Evolutionary conservation across 441 rosid species (phyloP).

Genomic region (Breynia disticha): DNA sequence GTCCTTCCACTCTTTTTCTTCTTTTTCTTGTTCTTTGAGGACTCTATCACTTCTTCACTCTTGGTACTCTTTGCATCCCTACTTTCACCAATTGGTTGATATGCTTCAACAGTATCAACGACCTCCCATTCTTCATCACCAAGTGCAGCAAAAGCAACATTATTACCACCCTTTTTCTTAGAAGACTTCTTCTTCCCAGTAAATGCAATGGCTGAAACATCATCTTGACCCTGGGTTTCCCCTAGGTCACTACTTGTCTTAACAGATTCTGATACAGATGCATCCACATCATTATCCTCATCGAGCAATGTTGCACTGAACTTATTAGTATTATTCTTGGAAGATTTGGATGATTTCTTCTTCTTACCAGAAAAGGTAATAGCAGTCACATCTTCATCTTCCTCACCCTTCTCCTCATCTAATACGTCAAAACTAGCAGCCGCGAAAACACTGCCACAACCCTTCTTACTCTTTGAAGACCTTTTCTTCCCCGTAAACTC

Average conservation of each 20-base stretch:
- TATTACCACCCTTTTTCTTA: constrained; percentile 46
- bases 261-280: constrained; percentile 22
- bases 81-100: constrained; percentile 12
- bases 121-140: constrained; percentile 29
- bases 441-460: constrained; percentile 15
- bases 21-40: constrained; percentile 74
- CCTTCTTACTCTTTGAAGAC: constrained; percentile 41
- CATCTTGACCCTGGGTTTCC: constrained; percentile 34
- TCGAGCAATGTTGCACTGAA: constrained; percentile 42
- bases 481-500: constrained; percentile 50
- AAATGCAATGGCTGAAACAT: constrained; percentile 23
- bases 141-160: constrained; percentile 22
- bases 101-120: constrained; percentile 19
- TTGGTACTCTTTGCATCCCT: constrained; percentile 21
- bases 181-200: constrained; percentile 76
- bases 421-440: constrained; percentile 25
- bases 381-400: constrained; percentile 36
- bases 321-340: constrained; percentile 41
- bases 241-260: constrained; percentile 19
- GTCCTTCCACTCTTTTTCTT: constrained; percentile 87
- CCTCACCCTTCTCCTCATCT: constrained; percentile 29
- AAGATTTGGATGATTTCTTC: constrained; percentile 59
- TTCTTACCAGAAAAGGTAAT: constrained; percentile 63
- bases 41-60: constrained; percentile 43
- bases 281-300: constrained; percentile 38